Evolutionary conservation across 306 rosid species (phyloP).

Genomic region (Cajanus cajan): DNA sequence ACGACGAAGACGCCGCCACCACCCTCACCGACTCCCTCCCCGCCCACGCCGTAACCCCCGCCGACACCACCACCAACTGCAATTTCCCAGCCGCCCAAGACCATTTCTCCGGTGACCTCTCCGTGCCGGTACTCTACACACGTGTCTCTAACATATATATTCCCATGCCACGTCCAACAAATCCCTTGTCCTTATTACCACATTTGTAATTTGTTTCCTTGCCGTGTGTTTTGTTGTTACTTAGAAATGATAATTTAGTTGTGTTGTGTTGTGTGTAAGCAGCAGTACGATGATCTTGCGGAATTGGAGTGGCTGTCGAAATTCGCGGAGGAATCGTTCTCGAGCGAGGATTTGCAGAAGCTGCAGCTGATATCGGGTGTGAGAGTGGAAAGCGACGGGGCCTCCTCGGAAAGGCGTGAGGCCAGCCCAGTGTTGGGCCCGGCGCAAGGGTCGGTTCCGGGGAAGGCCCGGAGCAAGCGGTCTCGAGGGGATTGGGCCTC

Average conservation of each 20-base stretch:
- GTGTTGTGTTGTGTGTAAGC: neutral
- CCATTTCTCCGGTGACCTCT: conserved; percentile 69
- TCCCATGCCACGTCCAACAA: conserved; percentile 15
- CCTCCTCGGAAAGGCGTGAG: conserved; percentile 32
- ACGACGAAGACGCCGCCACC: conserved; percentile 31
- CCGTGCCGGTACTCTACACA: conserved; percentile 65
- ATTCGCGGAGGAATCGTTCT: conserved; percentile 81
- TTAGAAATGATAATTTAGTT: no score
- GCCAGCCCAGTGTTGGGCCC: conserved; percentile 33
- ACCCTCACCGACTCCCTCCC: conserved; percentile 42
- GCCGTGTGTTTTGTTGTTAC: no score
- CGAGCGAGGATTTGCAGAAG: conserved; percentile 76
- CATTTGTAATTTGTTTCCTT: no score
- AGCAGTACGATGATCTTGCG: conserved; percentile 79
- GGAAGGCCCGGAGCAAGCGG: conserved; percentile 89
- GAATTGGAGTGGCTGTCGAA: conserved; percentile 93
- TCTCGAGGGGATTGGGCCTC: conserved; percentile 85
- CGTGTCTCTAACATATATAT: neutral
- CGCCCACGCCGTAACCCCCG: conserved; percentile 42
- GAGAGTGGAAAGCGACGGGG: conserved; percentile 43
- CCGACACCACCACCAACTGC: conserved; percentile 55
- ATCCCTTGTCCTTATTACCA: conserved; percentile 6
- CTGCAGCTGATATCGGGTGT: conserved; percentile 75
- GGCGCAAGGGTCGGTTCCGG: conserved; percentile 63
- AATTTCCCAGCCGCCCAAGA: conserved; percentile 31